Evolutionary conservation across 805 yeast genomes (phyloP), one percentile per base, ranked within the genome.

Genomic region (Cyberlindnera misumaiensis): DNA sequence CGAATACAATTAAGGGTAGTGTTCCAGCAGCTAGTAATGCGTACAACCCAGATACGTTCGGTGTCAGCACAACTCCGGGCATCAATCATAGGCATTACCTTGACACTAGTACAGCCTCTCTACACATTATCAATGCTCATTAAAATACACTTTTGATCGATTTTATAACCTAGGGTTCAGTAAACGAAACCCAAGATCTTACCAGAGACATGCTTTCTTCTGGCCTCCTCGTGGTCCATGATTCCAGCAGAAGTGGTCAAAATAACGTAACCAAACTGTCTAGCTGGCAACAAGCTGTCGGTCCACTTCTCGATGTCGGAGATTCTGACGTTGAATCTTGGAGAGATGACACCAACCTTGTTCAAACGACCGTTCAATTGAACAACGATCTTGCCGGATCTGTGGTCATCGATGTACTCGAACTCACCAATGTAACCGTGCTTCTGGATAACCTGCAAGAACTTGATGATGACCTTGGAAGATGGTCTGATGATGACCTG

Each of bases 201-300:
- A 73, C 97, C 97, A 59, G 96, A 87, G 60, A 89, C 97, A 77
- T 89, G 97, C 85, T 89, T 90, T 82, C 97, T 84, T 83, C 95
- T 86, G 65, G 97, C 97, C 78, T 89, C 97, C 80, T 90, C 97
- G 79, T 89, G 97, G 81, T 90, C 97, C 95, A 89, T 88, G 64
- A 89, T 89, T 77, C 97, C 97, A 62, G 97, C 96, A 62, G 97
- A 90, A 61, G 97, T 89, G 74, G 97, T 90, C 69, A 89, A 80
- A 72, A 89, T 85, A 65, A 89, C 89, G 83, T 72, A 88, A 76
- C 97, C 97, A 65, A 89, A 90, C 75, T 89, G 97, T 83, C 97
- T 87, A 56, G 97, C 95, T 70, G 97, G 97, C 66, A 89, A 78
- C 68, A 89, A 82, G 85, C 89, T 87, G 71, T 82, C 95, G 60